phyloP scores from a whole-genome alignment of 192 early-diverging fungal species.

The Phycomyces nitens region DNA sequence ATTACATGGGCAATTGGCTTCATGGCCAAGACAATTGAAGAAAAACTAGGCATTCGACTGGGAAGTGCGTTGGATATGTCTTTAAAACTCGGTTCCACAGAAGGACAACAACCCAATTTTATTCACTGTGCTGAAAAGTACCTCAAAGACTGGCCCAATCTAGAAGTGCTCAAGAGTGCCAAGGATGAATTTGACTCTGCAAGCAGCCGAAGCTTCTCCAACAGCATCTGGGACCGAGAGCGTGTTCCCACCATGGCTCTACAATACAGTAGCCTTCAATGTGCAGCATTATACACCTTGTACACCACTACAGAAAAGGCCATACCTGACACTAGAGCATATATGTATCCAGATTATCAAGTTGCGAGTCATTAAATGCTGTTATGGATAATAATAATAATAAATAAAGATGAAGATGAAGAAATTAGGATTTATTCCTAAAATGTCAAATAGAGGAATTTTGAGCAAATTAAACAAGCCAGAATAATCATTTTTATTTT shows the following conservation, averaged over 20 bases:
- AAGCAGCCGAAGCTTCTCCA: not conserved
- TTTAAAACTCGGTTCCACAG: not conserved
- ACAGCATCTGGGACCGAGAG: conserved; percentile 1
- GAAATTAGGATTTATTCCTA: no score
- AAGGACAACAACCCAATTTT: not conserved
- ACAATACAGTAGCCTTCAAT: not conserved
- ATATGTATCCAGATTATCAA: not conserved
- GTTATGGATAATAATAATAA: no score
- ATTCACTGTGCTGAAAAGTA: not conserved
- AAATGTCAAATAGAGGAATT: no score
- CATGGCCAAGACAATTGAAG: not conserved
- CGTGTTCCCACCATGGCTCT: not conserved
- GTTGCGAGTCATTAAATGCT: not conserved
- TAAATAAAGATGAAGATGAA: no score
- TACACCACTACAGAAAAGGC: not conserved
- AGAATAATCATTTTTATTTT: no score
- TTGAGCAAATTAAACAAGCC: no score
- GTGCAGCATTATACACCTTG: not conserved
- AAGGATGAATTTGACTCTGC: conserved; percentile 3
- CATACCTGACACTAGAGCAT: not conserved
- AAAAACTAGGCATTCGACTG: not conserved
- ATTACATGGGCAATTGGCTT: conserved; percentile 7
- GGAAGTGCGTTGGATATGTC: conserved; percentile 13
- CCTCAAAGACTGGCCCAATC: not conserved
- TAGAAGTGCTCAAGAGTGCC: not conserved